Base-by-base conservation (phyloP, 1,284 basidiomycete genomes). In the Omphalotus olearius region DNA sequence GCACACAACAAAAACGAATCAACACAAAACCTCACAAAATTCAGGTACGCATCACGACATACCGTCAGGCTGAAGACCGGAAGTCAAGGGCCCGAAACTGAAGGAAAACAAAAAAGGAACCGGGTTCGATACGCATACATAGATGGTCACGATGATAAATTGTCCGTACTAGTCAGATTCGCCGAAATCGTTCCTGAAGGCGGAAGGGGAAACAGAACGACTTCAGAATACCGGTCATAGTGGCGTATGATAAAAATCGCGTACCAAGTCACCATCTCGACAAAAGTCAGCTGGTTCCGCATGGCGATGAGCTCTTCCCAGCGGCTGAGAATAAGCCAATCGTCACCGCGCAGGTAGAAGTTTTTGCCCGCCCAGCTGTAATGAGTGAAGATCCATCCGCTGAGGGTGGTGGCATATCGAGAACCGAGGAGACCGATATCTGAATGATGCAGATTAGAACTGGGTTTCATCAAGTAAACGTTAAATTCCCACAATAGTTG, bases 261-360 rank as follows among this genome's bases (percentile, higher is more conserved):
- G 7, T 35, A 71, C 73, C 72, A 76, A 33, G 69, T 73, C 17
- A 69, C 60, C 64, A 75, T 65, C 60, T 76, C 74, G 26, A 74
- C 67, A 50, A 75, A 75, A 0, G 65, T 68, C 18, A 75, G 53
- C 6, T 62, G 51, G 51, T 68, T 58, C 4, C 74, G 64, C 64
- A 73, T 66, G 3, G 57, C 52, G 26, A 76, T 61, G 13, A 76
- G 58, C 50, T 76, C 68, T 41, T 74, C 68, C 72, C 72, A 76
- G 26, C 74, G 69, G 49, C 55, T 70, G 52, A 66, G 64, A 43
- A 74, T 59, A 18, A 75, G 64, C 71, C 71, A 74, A 57, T 74
- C 63, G 51, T 74, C 73, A 4, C 68, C 65, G 10, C 69, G 70
- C 38, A 66, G 66, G 51, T 71, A 65, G 30, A 67, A 69, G 51